Evolutionary conservation across 352 stramenopile species (phyloP).

Genomic region (Globisporangium barbulae): DNA sequence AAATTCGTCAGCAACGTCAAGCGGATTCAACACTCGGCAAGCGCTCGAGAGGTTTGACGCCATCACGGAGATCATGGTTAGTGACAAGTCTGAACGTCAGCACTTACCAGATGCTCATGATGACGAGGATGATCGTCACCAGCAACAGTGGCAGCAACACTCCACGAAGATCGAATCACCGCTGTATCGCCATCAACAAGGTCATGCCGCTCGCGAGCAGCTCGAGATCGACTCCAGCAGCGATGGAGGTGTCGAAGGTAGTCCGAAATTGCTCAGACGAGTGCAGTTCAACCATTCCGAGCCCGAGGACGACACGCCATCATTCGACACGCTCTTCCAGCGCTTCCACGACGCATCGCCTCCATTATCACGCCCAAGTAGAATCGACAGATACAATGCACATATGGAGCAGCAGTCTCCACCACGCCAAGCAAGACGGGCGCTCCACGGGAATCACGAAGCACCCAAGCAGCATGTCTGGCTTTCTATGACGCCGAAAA

Average conservation of each 20-base stretch:
- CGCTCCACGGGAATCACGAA: not conserved
- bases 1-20: not conserved
- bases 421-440: not conserved
- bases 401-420: not conserved
- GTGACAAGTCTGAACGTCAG: not conserved
- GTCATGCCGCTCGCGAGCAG: not conserved
- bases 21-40: not conserved
- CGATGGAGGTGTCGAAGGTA: not conserved
- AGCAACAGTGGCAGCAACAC: not conserved
- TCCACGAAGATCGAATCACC: not conserved
- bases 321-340: not conserved
- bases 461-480: too few species aligned
- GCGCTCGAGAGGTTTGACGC: constrained; percentile 3
- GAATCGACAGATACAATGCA: not conserved
- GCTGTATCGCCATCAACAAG: not conserved
- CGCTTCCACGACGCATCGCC: not conserved
- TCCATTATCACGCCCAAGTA: not conserved
- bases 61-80: not conserved
- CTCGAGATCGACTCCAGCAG: not conserved
- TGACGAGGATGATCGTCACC: not conserved
- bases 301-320: not conserved
- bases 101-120: not conserved
- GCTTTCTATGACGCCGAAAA: too few species aligned
- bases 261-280: not conserved
- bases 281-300: not conserved